Evolutionary conservation across 345 rosid species (phyloP).

Genomic region (Eucalyptus marginata): DNA sequence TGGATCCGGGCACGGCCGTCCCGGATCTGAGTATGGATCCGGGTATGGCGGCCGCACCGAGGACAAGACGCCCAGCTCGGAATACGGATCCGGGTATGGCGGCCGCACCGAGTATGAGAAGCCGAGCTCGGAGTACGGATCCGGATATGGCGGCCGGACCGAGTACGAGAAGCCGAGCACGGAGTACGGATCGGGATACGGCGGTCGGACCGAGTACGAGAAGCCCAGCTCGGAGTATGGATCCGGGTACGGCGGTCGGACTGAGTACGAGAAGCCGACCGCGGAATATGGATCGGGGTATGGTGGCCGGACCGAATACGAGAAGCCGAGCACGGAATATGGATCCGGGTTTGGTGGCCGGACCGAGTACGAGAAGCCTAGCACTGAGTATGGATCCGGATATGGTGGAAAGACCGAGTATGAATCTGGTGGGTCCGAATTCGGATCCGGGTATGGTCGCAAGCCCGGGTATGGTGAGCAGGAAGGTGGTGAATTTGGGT

Average conservation of each 20-base stretch:
- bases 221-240: neutral
- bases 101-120: neutral
- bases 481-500: constrained; percentile 3
- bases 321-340: neutral
- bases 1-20: neutral
- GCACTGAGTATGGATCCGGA: constrained; percentile 26
- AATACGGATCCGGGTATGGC: constrained; percentile 20
- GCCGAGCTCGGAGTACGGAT: constrained; percentile 13
- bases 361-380: constrained; percentile 12
- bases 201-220: neutral
- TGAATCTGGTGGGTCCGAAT: neutral
- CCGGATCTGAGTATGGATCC: constrained; percentile 14
- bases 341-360: constrained; percentile 18
- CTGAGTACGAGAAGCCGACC: neutral
- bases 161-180: neutral
- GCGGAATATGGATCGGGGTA: neutral
- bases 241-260: constrained; percentile 4
- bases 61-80: constrained; percentile 9
- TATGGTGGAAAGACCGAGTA: constrained; percentile 6
- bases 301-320: neutral
- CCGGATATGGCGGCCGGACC: constrained; percentile 10
- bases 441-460: constrained; percentile 5
- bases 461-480: neutral
- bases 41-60: constrained; percentile 19
- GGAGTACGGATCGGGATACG: neutral